Percentiles rank a stretch among this genome's conserved stretches.
These are phyloP conservation scores for Abelmoschus esculentus DNA, from an alignment of 345 rosid species.

Conservation along the genomic window DNA sequence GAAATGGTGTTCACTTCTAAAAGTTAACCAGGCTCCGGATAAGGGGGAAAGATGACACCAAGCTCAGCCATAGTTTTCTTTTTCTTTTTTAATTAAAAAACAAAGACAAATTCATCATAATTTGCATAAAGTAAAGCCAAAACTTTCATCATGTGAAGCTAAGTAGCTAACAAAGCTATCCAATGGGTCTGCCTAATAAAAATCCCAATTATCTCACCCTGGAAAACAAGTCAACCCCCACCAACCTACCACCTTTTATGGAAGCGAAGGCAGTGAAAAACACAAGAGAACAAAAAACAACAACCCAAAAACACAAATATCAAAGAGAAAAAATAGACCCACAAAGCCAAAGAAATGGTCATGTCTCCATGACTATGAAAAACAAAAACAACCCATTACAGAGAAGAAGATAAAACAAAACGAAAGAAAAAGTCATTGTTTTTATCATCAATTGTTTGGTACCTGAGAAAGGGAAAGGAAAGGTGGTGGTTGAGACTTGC, in stretches of 20 bases:
- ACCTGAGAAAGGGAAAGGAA: constrained; percentile 21
- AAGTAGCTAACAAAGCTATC: constrained; percentile 22
- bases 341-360: constrained; percentile 28
- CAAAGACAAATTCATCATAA: constrained; percentile 12
- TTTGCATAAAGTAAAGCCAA: constrained; percentile 11
- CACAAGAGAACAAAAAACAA: constrained; percentile 3
- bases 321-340: constrained; percentile 17
- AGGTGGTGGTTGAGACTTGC: constrained; percentile 27
- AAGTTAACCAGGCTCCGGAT: constrained; percentile 8
- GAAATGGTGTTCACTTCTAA: neutral
- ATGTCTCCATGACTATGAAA: constrained; percentile 6
- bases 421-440: constrained; percentile 6
- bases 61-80: no score
- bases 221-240: constrained; percentile 68
- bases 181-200: constrained; percentile 14
- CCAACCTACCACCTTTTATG: constrained; percentile 78
- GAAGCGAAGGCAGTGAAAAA: constrained; percentile 18
- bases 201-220: constrained; percentile 16
- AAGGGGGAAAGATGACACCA: constrained; percentile 15
- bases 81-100: neutral
- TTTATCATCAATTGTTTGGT: constrained; percentile 9
- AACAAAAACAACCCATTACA: constrained; percentile 26
- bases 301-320: constrained; percentile 14
- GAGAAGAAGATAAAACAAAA: neutral
- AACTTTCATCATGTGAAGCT: constrained; percentile 13